phyloP scores from a whole-genome alignment of 148 eudicot genomes.

The Arbutus unedo region DNA sequence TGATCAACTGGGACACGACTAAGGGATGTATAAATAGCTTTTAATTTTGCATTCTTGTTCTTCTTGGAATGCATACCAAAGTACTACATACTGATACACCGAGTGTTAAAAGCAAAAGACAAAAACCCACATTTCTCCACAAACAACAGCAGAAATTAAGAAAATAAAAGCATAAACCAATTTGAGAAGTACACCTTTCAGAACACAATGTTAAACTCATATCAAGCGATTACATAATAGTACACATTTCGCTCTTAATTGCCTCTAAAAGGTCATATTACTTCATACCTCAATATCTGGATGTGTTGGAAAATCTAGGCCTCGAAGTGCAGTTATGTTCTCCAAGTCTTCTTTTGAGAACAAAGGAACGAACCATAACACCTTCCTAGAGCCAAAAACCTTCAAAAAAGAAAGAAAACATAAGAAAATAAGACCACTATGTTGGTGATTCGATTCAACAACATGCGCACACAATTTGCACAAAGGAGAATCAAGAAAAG shows the following conservation, averaged over 20 bases:
- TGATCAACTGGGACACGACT: no score
- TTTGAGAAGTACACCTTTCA: background rate
- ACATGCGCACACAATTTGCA: no score
- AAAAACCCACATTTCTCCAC: background rate
- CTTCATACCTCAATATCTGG: constrained; percentile 44
- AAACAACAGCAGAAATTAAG: background rate
- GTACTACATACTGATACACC: no score
- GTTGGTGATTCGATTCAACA: no score
- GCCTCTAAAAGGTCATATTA: background rate
- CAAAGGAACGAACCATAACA: constrained; percentile 73
- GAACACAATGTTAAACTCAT: constrained; percentile 3
- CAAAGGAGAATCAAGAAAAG: no score
- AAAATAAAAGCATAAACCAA: background rate
- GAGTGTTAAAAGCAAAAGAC: background rate
- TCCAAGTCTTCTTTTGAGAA: constrained; percentile 80
- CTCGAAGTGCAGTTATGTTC: constrained; percentile 63
- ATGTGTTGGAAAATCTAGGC: constrained; percentile 64
- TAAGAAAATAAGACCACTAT: background rate
- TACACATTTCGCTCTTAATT: background rate
- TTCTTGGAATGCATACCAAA: no score
- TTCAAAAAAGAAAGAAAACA: constrained; percentile 20
- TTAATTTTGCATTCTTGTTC: no score
- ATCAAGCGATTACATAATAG: constrained; percentile 4
- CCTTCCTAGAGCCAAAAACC: constrained; percentile 80
- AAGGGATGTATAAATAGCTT: no score